These are phyloP conservation scores for Xylaria polymorpha DNA, from an alignment of 2,329 filamentous ascomycete species.

Conservation along the genomic window DNA sequence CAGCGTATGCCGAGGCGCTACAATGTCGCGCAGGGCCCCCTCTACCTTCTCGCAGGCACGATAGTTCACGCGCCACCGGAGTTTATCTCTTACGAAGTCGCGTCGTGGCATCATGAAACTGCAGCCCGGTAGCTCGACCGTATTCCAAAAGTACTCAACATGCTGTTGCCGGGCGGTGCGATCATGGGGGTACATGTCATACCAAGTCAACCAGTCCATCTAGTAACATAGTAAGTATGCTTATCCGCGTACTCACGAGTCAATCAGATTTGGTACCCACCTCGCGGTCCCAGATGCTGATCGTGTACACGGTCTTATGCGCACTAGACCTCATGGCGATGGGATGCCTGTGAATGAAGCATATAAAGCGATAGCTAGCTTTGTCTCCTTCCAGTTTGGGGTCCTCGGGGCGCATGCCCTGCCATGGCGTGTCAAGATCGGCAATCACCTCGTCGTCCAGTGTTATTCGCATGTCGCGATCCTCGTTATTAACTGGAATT, in stretches of 20 bases:
- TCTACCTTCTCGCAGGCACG: neutral
- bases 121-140: neutral
- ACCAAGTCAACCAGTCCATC: neutral
- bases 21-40: neutral
- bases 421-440: neutral
- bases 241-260: neutral
- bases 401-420: neutral
- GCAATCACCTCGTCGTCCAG: neutral
- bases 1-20: neutral
- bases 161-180: neutral
- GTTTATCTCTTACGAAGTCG: neutral
- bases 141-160: neutral
- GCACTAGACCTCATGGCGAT: neutral
- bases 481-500: neutral
- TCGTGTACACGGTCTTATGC: neutral
- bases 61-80: neutral
- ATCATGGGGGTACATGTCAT: conserved; percentile 9
- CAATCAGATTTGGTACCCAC: neutral
- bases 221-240: neutral
- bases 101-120: neutral
- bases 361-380: conserved; percentile 2
- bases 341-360: conserved; percentile 6
- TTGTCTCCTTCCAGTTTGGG: neutral
- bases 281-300: conserved; percentile 8
- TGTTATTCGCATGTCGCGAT: neutral